A percentile compares a stretch with the other conserved stretches of the same genome.
Conservation (phyloP, 208 protist species). For the Herpetomonas tarakana region DNA sequence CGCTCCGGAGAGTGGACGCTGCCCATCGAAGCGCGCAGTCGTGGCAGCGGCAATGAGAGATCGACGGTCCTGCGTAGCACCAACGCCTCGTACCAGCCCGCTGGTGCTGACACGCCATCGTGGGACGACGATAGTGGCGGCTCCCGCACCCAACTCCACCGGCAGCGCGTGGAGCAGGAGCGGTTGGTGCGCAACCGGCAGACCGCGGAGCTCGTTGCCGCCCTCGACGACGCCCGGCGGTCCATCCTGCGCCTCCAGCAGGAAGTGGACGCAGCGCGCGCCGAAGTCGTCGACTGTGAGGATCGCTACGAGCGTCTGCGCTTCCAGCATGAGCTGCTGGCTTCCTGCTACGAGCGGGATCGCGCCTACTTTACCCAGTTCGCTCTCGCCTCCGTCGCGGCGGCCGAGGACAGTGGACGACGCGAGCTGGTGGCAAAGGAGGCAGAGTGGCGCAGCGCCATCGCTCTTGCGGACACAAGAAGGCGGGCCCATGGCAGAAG, state of each 20-base stretch:
- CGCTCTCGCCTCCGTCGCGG: slow-evolving; percentile 13
- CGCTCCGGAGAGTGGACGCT: too few species aligned
- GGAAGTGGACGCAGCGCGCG: slow-evolving; percentile 14
- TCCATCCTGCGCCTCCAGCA: slow-evolving; percentile 16
- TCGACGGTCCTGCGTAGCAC: too few species aligned
- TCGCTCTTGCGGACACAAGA: background rate
- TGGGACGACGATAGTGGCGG: too few species aligned
- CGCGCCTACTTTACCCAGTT: slow-evolving; percentile 14
- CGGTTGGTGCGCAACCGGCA: slow-evolving; percentile 15
- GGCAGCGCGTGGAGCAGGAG: too few species aligned
- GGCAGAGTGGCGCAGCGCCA: slow-evolving; percentile 7
- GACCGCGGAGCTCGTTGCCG: slow-evolving; percentile 10
- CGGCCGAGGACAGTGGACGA: slow-evolving; percentile 18
- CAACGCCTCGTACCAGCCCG: too few species aligned
- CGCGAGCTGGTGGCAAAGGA: slow-evolving; percentile 16
- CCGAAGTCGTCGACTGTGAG: slow-evolving; percentile 8
- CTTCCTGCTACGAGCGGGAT: slow-evolving; percentile 16
- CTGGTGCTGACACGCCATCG: too few species aligned
- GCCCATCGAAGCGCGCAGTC: too few species aligned
- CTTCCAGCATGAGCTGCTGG: slow-evolving; percentile 21
- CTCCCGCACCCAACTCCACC: too few species aligned
- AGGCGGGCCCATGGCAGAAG: too few species aligned
- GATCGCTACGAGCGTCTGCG: slow-evolving; percentile 18
- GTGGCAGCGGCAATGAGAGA: too few species aligned
- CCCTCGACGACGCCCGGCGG: slow-evolving; percentile 19